These are phyloP conservation scores for Russula sp. DNA, from an alignment of 768 basidiomycete genomes.

Conservation along the genomic window DNA sequence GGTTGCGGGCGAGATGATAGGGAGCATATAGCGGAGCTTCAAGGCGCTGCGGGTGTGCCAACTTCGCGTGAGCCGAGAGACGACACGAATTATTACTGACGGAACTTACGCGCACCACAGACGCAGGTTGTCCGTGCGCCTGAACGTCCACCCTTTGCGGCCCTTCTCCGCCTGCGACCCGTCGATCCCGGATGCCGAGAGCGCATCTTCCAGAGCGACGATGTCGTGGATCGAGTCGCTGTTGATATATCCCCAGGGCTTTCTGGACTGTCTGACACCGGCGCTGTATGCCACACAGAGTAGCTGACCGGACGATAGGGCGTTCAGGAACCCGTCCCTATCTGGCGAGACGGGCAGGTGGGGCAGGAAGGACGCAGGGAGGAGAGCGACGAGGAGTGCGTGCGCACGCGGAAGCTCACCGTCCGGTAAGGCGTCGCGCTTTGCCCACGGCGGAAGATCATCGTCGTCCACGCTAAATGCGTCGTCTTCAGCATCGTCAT, in stretches of 20 bases:
- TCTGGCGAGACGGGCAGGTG: conserved; percentile 33
- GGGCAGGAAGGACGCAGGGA: conserved; percentile 48
- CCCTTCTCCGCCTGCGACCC: conserved; percentile 33
- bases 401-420: conserved; percentile 59
- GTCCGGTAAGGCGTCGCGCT: conserved; percentile 45
- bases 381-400: conserved; percentile 49
- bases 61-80: not conserved
- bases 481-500: conserved; percentile 15
- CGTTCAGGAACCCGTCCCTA: conserved; percentile 40
- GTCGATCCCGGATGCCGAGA: conserved; percentile 32
- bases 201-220: conserved; percentile 52
- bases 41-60: conserved; percentile 47
- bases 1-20: conserved; percentile 51
- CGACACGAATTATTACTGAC: not conserved
- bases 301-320: conserved; percentile 69
- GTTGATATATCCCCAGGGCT: conserved; percentile 86
- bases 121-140: conserved; percentile 79
- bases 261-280: conserved; percentile 70
- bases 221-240: conserved; percentile 77
- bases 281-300: conserved; percentile 78
- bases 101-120: conserved; percentile 75
- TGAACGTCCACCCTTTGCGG: conserved; percentile 74
- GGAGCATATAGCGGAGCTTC: conserved; percentile 77
- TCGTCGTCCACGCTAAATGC: conserved; percentile 52
- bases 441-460: conserved; percentile 75